Evolutionary conservation across 108 stramenopile genomes (phyloP).

Genomic region (Cyclostephanos invisitatus): DNA sequence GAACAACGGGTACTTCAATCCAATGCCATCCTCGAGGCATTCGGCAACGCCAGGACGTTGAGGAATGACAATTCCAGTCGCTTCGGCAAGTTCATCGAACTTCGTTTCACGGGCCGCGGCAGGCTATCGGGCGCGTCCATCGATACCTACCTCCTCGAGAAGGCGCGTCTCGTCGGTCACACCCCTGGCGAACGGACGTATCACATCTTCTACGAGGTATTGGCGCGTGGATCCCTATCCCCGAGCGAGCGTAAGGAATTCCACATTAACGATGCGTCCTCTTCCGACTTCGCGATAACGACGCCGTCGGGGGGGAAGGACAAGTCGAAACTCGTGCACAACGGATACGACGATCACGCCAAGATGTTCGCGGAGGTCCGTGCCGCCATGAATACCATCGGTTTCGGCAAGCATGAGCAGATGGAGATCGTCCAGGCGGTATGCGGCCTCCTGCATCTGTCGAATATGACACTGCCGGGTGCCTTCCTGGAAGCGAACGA

Average conservation of each 20-base stretch:
- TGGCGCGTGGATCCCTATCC: conserved; percentile 25
- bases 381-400: conserved; percentile 47
- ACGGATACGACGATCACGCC: conserved; percentile 26
- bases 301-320: conserved; percentile 18
- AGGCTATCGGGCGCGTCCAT: conserved; percentile 72
- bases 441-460: conserved; percentile 41
- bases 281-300: conserved; percentile 43
- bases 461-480: conserved; percentile 35
- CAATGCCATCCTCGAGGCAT: conserved; percentile 86
- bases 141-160: conserved; percentile 84
- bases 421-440: conserved; percentile 51
- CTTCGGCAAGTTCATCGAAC: conserved; percentile 95
- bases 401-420: conserved; percentile 37
- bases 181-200: conserved; percentile 87
- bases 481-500: conserved; percentile 35
- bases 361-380: conserved; percentile 47
- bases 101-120: conserved; percentile 60
- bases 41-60: conserved; percentile 84
- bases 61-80: conserved; percentile 90
- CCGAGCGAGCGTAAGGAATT: conserved; percentile 27
- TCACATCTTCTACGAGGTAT: conserved; percentile 92
- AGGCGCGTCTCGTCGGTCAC: conserved; percentile 73
- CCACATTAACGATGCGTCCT: conserved; percentile 35
- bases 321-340: conserved; percentile 22
- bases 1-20: conserved; percentile 75